Evolutionary conservation across 1,139 yeast genomes (phyloP), one percentile per base, ranked within the genome.

Genomic region (Taphrina populina): DNA sequence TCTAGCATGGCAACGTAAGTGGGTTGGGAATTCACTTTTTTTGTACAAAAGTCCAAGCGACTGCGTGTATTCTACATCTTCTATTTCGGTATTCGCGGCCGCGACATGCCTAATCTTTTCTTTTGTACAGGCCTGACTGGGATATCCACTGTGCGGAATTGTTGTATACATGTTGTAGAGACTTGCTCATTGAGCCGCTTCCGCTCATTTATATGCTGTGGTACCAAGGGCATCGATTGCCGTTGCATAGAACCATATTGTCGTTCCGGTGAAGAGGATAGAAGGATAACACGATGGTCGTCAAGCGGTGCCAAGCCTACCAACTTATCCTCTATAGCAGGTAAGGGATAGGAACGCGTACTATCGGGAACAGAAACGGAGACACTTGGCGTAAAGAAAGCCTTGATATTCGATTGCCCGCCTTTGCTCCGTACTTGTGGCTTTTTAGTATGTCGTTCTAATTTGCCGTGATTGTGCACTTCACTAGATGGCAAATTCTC

Each of bases 241-340:
- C 34, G 20, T 17, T 6, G 34, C 15, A n/a, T 4, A 11, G 20
- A 4, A 7, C 15, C 17, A 13, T 33, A 10, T 45, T 39, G 39
- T 32, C 43, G 37, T 34, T 49, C 54, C 21, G 54, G 54, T 6
- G 54, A 49, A 2, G 54, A 49, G 5, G 54, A 49, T 7, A 49
- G 46, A 17, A 30, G 19, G 20, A 49, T 33, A 3, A 32, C 32
- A 5, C 37, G 37, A 23, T 49, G 34, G 29, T 49, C 54, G 10
- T 49, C 54, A n/a, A 32, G 37, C 8, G 23, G 10, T 6, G 27
- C 34, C 4, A 23, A n/a, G 21, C 34, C 17, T 23, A 17, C 19
- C 17, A 11, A 13, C 13, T 17, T 15, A 8, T 11, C 10, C 23
- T 10, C 29, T 11, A 19, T 11, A 30, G 5, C 45, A 8, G 33